Percentiles rank a stretch among this genome's conserved stretches.
Conservation (phyloP, 2,329 filamentous ascomycete genomes). For the Periconia sp. region DNA sequence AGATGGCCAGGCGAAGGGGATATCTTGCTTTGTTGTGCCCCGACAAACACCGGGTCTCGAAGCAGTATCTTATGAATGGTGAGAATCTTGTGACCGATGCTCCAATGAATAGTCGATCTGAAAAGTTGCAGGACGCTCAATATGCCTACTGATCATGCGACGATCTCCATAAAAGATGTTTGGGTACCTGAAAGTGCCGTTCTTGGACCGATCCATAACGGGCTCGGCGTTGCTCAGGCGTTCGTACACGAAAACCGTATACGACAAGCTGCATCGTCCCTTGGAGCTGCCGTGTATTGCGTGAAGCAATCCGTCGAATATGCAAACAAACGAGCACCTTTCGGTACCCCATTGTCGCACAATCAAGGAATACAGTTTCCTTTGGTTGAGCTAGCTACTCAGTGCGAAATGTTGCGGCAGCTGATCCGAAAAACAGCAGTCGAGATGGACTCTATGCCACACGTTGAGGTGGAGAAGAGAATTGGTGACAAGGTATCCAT, state of each 20-base stretch:
- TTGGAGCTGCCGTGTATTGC: constrained; percentile 63
- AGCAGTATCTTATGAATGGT: constrained; percentile 62
- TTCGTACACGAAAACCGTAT: constrained; percentile 69
- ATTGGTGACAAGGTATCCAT: constrained; percentile 65
- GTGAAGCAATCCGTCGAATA: constrained; percentile 60
- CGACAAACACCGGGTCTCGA: constrained; percentile 54
- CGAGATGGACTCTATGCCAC: constrained; percentile 61
- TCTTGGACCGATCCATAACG: constrained; percentile 56
- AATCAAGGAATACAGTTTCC: constrained; percentile 68
- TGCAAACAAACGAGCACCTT: constrained; percentile 57
- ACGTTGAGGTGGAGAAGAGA: constrained; percentile 58
- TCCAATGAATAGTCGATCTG: not conserved
- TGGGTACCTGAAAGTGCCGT: constrained; percentile 57
- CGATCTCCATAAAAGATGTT: constrained; percentile 59
- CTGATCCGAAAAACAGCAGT: constrained; percentile 63
- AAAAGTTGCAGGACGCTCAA: constrained; percentile 57
- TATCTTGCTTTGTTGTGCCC: constrained; percentile 64
- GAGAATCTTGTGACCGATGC: not conserved
- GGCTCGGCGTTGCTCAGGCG: constrained; percentile 63
- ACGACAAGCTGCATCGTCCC: constrained; percentile 63
- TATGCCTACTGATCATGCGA: constrained; percentile 68
- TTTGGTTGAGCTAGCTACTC: constrained; percentile 63
- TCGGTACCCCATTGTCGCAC: constrained; percentile 57
- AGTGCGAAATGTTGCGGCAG: constrained; percentile 63
- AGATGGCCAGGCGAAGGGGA: constrained; percentile 57